Evolutionary conservation across 495 filamentous ascomycete genomes (phyloP).

Genomic region (Xylaria curta): DNA sequence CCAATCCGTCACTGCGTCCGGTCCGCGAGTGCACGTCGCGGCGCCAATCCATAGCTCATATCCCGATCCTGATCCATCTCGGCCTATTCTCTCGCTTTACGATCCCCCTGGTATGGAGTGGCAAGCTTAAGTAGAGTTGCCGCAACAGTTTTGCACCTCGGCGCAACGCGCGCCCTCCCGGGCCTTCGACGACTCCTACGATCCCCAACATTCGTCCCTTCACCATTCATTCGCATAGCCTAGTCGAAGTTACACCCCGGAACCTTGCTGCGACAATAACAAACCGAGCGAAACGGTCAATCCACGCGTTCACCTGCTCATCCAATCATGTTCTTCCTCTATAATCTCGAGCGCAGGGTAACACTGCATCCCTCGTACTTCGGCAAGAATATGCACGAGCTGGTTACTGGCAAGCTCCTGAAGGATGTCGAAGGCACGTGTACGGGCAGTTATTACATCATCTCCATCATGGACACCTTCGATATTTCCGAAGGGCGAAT

Average conservation of each 20-base stretch:
- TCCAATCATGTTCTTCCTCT: slow-evolving; percentile 89
- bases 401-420: slow-evolving; percentile 83
- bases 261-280: slow-evolving; percentile 16
- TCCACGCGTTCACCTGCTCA: not conserved
- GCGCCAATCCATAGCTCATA: not conserved
- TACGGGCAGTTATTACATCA: slow-evolving; percentile 92
- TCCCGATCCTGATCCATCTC: not conserved
- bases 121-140: slow-evolving; percentile 27
- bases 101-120: slow-evolving; percentile 27
- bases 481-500: slow-evolving; percentile 92
- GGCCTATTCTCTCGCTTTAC: slow-evolving; percentile 4
- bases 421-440: slow-evolving; percentile 93
- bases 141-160: slow-evolving; percentile 18
- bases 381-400: slow-evolving; percentile 84
- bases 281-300: slow-evolving; percentile 15
- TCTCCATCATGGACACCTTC: slow-evolving; percentile 93
- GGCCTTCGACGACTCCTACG: slow-evolving; percentile 10
- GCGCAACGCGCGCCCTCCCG: slow-evolving; percentile 25
- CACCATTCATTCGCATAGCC: slow-evolving; percentile 2
- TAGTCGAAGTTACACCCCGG: not conserved
- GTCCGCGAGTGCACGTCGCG: slow-evolving; percentile 2
- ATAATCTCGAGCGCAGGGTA: slow-evolving; percentile 90
- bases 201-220: not conserved
- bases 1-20: not conserved
- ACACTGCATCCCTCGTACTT: slow-evolving; percentile 97